Conservation (phyloP, 2,329 filamentous ascomycete genomes). For the Waltergamsia citrina region DNA sequence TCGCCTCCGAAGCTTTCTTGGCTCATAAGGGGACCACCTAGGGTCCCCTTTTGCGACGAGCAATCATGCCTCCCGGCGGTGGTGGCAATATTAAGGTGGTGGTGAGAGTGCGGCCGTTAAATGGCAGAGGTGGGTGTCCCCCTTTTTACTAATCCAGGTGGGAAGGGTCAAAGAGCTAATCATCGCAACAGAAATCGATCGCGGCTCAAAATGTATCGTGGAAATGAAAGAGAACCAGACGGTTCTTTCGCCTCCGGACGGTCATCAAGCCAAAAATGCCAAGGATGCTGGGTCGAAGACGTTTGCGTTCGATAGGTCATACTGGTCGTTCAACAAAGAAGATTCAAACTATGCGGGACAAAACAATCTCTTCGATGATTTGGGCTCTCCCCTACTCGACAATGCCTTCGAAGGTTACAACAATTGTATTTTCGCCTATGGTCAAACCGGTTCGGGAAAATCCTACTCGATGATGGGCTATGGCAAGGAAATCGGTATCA, state of each 20-base stretch:
- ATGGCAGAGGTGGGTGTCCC: conserved; percentile 67
- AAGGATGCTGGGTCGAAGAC: conserved; percentile 69
- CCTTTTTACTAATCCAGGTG: not conserved
- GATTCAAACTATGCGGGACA: conserved; percentile 83
- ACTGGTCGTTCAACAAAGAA: conserved; percentile 90
- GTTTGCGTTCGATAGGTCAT: conserved; percentile 94
- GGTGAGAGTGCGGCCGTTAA: conserved; percentile 92
- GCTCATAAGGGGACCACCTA: conserved; percentile 17
- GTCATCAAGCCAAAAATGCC: conserved; percentile 46
- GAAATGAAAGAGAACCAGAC: conserved; percentile 95
- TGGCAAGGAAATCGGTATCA: conserved; percentile 89
- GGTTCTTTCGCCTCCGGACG: conserved; percentile 64
- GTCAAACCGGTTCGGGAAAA: conserved; percentile 96
- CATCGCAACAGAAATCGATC: conserved; percentile 62
- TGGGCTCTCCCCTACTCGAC: conserved; percentile 84
- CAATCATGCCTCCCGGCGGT: conserved; percentile 42
- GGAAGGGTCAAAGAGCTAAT: not conserved
- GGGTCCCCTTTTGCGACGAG: conserved; percentile 22
- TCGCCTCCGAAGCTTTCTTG: not conserved
- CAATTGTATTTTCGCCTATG: conserved; percentile 99
- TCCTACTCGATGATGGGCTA: conserved; percentile 99
- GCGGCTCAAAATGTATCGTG: conserved; percentile 91
- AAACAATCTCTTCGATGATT: conserved; percentile 76
- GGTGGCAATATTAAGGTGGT: conserved; percentile 99
- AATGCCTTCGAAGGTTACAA: conserved; percentile 99